Base-by-base conservation (phyloP, 495 filamentous ascomycete species). In the Podospora tetraspora region DNA sequence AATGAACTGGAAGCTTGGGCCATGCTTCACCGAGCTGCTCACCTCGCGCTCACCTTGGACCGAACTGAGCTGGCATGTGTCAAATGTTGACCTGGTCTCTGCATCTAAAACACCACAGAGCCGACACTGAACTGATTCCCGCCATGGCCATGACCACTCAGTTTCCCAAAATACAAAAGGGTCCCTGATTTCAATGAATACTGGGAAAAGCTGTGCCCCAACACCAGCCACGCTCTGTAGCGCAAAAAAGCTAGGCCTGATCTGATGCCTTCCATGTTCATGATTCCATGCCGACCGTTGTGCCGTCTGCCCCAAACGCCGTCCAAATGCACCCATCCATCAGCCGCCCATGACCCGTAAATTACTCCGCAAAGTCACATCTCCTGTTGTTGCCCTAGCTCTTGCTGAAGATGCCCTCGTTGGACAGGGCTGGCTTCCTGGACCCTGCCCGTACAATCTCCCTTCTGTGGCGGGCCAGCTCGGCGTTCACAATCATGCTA, bases 401-500 rank as follows among this genome's bases (percentile, higher is more conserved):
- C 64, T 72, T 74, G 23, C 70, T 70, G 2, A 67, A 19, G 21
- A 69, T 43, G 21, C 62, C 34, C 23, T 77, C 63, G 9, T n/a
- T 27, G 24, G 63, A 21, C 24, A 66, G 62, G 11, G 68, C 62
- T 1, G 67, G 27, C 69, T 72, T 74, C 60, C 72, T 72, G 25
- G 57, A 61, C 11, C 70, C 73, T 1, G 61, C 57, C 58, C 79
- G 73, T 3, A 75, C 74, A 27, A 82, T 57, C 29, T 80, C 81
- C 56, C 73, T 74, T 8, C 81, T 72, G 22, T 75, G 73, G 30
- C 75, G 76, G 7, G 62, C 65, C 59, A 70, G 72, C n/a, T 79
- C 79, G 16, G 76, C 73, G 58, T 83, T 80, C 52, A 84, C 82
- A 70, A 84, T 79, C 66, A 81, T 79, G 68, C 81, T 83, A 61